Evolutionary conservation across 2,329 filamentous ascomycete species (phyloP), one percentile per base, ranked within the genome.

Genomic region (Cladosporium sphaerospermum): DNA sequence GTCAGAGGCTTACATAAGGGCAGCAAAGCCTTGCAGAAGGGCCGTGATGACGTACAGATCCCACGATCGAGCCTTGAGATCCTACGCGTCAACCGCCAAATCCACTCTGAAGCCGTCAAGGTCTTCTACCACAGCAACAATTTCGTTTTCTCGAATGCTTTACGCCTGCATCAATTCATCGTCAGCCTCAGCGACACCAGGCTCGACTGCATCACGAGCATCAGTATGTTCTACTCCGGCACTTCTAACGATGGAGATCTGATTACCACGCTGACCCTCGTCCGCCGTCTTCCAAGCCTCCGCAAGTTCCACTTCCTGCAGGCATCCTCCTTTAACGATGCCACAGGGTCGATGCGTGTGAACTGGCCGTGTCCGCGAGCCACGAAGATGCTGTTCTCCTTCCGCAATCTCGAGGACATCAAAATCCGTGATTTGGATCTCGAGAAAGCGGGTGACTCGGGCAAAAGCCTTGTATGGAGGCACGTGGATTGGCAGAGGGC

Each of bases 111-210:
- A 64, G 76, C 78, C 10, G 69, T 76, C 3, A 72, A 77, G 54
- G 63, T 80, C 13, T 69, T 85, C 4, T 85, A 85, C 65, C 72
- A 70, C 4, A 69, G 64, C 49, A 78, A 83, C 62, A 70, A 71
- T 0, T 84, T 85, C 64, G 76, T 79, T 59, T 85, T 85, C 64
- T 36, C 39, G 4, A 43, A 43, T 10, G 39, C 47, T 10, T 11
- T 18, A 6, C 47, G 43, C 18, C 31, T 51, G 13, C 39, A 51
- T n/a, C 39, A 31, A 2, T 51, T 51, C 3, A 16, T 32, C 5
- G 39, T 36, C 8, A 51, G 18, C 19, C 32, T 51, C 3, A 39
- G 44, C 32, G n/a, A 14, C 11, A 18, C 23, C 11, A 40, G 48
- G 8, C 40, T 51, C 11, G 40, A 44, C 9, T 43, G 40, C 4